These are phyloP conservation scores for Caryopteris hybrid DNA, from an alignment of 305 asterid species.

Conservation along the genomic window DNA sequence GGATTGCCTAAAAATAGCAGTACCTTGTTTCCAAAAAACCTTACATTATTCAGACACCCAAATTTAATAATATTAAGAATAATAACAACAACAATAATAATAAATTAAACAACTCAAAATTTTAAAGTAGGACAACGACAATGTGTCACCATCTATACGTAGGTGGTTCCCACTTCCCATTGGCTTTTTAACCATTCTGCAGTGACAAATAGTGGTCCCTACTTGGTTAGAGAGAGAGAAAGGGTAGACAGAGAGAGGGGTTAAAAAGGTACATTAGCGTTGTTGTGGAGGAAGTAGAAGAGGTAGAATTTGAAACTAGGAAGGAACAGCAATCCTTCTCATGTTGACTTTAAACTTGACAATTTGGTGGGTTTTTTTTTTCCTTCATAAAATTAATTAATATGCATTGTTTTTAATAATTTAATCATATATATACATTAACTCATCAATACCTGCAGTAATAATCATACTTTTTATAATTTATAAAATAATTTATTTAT, in stretches of 20 bases:
- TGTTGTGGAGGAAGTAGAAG: constrained; percentile 16
- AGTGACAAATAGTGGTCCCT: constrained; percentile 14
- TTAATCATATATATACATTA: no score
- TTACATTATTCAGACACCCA: neutral
- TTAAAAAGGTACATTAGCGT: neutral
- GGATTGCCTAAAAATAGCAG: neutral
- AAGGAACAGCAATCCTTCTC: constrained; percentile 14
- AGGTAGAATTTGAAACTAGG: neutral
- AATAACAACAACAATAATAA: no score
- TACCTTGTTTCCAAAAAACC: neutral
- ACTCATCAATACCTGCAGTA: no score
- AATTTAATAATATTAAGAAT: no score
- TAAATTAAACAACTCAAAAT: neutral
- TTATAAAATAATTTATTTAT: no score
- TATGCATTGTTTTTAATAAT: no score
- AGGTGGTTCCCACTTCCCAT: constrained; percentile 8
- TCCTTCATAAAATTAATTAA: no score
- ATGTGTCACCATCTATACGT: constrained; percentile 19
- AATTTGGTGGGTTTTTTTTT: no score
- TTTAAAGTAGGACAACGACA: neutral
- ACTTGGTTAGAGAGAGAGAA: neutral
- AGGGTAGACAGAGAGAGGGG: neutral
- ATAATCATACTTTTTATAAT: no score
- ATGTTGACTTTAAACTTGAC: no score
- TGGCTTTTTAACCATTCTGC: neutral